Percentiles rank a stretch among this genome's conserved stretches.
Conservation (phyloP, 495 filamentous ascomycete genomes). For the Cercophora sp. region DNA sequence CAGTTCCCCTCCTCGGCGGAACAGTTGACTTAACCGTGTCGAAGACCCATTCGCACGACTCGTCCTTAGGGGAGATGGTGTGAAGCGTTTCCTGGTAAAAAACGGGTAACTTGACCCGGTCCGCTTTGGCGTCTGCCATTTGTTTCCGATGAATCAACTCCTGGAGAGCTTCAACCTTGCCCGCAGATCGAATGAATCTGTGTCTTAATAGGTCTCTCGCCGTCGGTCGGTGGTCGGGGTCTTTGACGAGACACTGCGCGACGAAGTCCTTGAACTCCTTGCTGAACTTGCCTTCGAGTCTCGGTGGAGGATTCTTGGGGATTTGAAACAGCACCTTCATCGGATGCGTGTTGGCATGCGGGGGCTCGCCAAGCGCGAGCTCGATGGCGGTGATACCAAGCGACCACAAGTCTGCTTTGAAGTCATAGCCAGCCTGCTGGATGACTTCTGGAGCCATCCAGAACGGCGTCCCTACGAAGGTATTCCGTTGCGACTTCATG, state of each 20-base stretch:
- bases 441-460: conserved; percentile 99
- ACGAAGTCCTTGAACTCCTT: conserved; percentile 93
- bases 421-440: conserved; percentile 93
- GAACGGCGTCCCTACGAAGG: conserved; percentile 97
- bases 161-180: conserved; percentile 76
- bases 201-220: conserved; percentile 89
- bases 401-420: conserved; percentile 97
- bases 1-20: conserved; percentile 36
- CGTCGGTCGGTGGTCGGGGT: conserved; percentile 75
- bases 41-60: conserved; percentile 94
- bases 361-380: conserved; percentile 87
- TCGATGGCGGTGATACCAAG: conserved; percentile 95
- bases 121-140: conserved; percentile 66
- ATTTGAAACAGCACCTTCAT: conserved; percentile 99
- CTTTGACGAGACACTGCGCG: conserved; percentile 81
- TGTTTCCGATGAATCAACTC: conserved; percentile 85
- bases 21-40: conserved; percentile 76
- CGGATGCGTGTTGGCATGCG: conserved; percentile 84
- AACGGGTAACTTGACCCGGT: conserved; percentile 56
- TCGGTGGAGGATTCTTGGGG: conserved; percentile 83
- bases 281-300: conserved; percentile 83
- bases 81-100: conserved; percentile 91
- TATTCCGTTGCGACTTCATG: conserved; percentile 96
- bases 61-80: conserved; percentile 61
- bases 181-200: conserved; percentile 79